These are phyloP conservation scores for Hypomontagnella submonticulosa DNA, from an alignment of 495 filamentous ascomycete genomes.

Conservation along the genomic window DNA sequence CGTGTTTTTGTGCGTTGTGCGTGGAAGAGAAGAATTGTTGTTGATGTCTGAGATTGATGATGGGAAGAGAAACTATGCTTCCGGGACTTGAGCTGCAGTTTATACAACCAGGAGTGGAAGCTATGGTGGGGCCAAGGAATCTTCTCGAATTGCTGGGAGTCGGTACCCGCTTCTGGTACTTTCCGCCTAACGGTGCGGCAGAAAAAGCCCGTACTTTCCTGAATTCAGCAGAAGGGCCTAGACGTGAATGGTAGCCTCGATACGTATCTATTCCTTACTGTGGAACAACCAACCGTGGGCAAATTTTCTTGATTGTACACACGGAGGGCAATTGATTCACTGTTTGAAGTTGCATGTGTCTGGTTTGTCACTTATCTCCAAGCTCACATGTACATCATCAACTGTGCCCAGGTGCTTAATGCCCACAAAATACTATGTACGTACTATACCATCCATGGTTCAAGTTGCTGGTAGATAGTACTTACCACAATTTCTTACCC, in stretches of 20 bases:
- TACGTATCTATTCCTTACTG: slow-evolving; percentile 9
- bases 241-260: slow-evolving; percentile 9
- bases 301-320: no score
- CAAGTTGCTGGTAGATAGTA: neutral
- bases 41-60: slow-evolving; percentile 35
- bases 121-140: slow-evolving; percentile 44
- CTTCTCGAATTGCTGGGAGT: slow-evolving; percentile 44
- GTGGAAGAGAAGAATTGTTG: slow-evolving; percentile 10
- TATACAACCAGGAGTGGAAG: slow-evolving; percentile 40
- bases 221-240: slow-evolving; percentile 29
- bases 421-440: slow-evolving; percentile 1
- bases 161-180: slow-evolving; percentile 43
- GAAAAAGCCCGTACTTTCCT: slow-evolving; percentile 26
- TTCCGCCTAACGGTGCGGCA: slow-evolving; percentile 33
- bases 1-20: slow-evolving; percentile 6
- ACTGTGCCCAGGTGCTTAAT: neutral
- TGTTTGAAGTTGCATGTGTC: no score
- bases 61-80: slow-evolving; percentile 13
- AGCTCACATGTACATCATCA: neutral
- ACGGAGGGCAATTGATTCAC: no score
- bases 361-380: neutral
- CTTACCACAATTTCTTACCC: slow-evolving; percentile 23
- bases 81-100: slow-evolving; percentile 36
- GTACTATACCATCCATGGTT: neutral
- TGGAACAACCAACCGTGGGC: neutral